Conservation (phyloP, 2,329 filamentous ascomycete species). For the Tolypocladium inflatum region DNA sequence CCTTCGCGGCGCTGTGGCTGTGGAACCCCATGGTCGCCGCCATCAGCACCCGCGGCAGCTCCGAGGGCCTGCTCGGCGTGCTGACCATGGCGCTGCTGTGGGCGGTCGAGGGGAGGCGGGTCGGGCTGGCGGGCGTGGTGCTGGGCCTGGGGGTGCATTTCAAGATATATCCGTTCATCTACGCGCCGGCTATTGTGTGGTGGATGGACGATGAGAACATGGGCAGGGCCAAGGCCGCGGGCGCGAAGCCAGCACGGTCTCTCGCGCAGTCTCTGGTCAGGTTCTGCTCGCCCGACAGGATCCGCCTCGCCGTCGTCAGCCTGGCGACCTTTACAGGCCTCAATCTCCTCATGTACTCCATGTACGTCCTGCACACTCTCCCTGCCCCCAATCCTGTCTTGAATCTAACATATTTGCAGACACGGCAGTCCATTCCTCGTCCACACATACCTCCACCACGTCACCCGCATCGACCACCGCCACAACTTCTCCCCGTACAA, state of each 20-base stretch:
- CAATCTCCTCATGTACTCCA: conserved; percentile 68
- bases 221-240: conserved; percentile 6
- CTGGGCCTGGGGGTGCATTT: conserved; percentile 86
- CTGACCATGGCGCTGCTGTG: conserved; percentile 76
- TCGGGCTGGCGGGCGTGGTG: conserved; percentile 59
- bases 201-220: conserved; percentile 58
- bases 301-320: conserved; percentile 54
- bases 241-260: conserved; percentile 6
- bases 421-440: conserved; percentile 76
- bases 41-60: conserved; percentile 90
- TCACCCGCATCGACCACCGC: conserved; percentile 87
- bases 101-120: conserved; percentile 59
- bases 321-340: conserved; percentile 63
- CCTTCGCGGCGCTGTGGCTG: conserved; percentile 81
- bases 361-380: conserved; percentile 37
- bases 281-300: conserved; percentile 45
- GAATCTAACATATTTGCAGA: conserved; percentile 25
- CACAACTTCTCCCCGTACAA: conserved; percentile 99
- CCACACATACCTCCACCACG: conserved; percentile 88
- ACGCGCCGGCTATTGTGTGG: conserved; percentile 72
- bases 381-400: background rate
- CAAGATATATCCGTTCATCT: conserved; percentile 98
- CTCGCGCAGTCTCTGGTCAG: conserved; percentile 13
- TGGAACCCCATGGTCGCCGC: conserved; percentile 97
- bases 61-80: conserved; percentile 80